A percentile compares a stretch with the other conserved stretches of the same genome.
Evolutionary conservation across 805 yeast species (phyloP).

Genomic region (Teunomyces atbi): DNA sequence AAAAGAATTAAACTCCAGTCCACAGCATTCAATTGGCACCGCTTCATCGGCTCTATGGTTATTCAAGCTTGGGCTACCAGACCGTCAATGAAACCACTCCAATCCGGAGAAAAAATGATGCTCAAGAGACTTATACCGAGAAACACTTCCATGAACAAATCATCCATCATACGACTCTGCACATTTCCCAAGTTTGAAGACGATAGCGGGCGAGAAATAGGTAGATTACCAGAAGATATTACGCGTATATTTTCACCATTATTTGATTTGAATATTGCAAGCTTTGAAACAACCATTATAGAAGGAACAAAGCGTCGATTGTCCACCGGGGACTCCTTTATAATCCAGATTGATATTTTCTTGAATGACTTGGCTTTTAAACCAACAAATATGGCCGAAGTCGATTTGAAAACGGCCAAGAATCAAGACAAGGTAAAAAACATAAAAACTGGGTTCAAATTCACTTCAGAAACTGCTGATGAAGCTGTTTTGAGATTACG

Average conservation of each 20-base stretch:
- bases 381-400: slow-evolving; percentile 6
- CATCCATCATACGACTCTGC: slow-evolving; percentile 33
- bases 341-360: slow-evolving; percentile 66
- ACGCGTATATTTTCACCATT: slow-evolving; percentile 68
- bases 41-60: slow-evolving; percentile 59
- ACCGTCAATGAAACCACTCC: slow-evolving; percentile 49
- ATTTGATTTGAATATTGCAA: slow-evolving; percentile 51
- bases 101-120: slow-evolving; percentile 43
- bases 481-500: slow-evolving; percentile 53
- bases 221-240: slow-evolving; percentile 68
- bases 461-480: slow-evolving; percentile 47
- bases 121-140: slow-evolving; percentile 36
- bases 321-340: slow-evolving; percentile 74
- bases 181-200: slow-evolving; percentile 16
- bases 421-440: slow-evolving; percentile 15
- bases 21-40: slow-evolving; percentile 24
- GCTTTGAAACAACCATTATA: slow-evolving; percentile 56
- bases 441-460: slow-evolving; percentile 20
- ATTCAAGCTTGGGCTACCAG: slow-evolving; percentile 73
- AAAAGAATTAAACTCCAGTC: slow-evolving; percentile 10
- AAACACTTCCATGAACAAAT: slow-evolving; percentile 12
- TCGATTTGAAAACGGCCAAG: slow-evolving; percentile 15
- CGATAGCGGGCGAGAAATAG: slow-evolving; percentile 58
- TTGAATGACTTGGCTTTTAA: slow-evolving; percentile 42
- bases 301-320: slow-evolving; percentile 53